phyloP scores from a whole-genome alignment of 495 filamentous ascomycete species.

The Neurospora sp. region DNA sequence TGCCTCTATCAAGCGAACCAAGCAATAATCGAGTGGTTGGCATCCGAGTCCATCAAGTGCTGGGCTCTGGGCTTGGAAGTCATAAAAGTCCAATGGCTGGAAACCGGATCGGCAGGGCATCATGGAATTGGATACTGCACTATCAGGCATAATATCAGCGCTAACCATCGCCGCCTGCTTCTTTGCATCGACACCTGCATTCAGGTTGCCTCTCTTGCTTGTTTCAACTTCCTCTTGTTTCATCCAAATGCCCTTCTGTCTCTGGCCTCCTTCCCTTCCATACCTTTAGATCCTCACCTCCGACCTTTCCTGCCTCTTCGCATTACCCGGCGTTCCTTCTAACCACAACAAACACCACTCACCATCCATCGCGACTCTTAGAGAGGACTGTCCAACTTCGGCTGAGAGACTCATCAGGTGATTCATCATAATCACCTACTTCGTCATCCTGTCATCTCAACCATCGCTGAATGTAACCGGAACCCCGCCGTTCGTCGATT shows the following conservation, averaged over 20 bases:
- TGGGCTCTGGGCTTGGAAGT: background rate
- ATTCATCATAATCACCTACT: background rate
- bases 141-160: background rate
- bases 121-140: background rate
- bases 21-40: background rate
- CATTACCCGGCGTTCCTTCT: background rate
- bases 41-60: background rate
- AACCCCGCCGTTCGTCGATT: background rate
- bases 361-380: background rate
- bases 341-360: background rate
- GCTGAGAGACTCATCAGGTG: background rate
- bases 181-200: background rate
- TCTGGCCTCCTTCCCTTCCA: background rate
- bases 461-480: background rate
- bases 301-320: background rate
- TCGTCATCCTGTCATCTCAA: background rate
- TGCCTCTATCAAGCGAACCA: background rate
- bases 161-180: background rate
- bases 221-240: background rate
- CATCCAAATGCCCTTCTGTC: background rate
- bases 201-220: background rate
- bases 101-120: background rate
- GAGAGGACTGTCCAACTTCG: background rate
- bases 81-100: background rate
- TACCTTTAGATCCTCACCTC: background rate